phyloP scores from a whole-genome alignment of 2,329 filamentous ascomycete species.

The Dendryphion nanum region DNA sequence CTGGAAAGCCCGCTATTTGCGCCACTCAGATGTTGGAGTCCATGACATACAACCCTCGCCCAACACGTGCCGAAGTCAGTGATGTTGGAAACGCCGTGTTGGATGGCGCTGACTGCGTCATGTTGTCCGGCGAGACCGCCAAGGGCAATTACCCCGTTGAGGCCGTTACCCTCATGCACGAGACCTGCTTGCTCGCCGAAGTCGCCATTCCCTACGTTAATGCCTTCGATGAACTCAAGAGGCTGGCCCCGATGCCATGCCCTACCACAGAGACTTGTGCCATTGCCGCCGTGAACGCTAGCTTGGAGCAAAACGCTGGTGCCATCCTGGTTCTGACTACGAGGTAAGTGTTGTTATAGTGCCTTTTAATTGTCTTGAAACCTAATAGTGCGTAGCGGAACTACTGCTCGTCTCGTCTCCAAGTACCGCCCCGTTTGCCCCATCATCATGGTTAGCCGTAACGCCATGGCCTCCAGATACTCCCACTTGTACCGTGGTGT shows the following conservation, averaged over 20 bases:
- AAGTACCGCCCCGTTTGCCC: constrained; percentile 99
- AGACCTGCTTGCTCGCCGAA: constrained; percentile 94
- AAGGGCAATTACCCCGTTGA: constrained; percentile 94
- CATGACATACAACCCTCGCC: constrained; percentile 99
- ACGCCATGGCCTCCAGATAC: constrained; percentile 78
- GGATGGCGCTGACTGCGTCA: constrained; percentile 97
- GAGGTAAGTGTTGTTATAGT: constrained; percentile 51
- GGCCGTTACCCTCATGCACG: constrained; percentile 96
- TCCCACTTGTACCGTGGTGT: constrained; percentile 96
- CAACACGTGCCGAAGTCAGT: constrained; percentile 96
- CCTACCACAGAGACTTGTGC: constrained; percentile 89
- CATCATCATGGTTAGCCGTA: constrained; percentile 98
- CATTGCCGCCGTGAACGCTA: constrained; percentile 94
- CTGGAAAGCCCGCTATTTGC: constrained; percentile 97
- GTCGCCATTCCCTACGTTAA: constrained; percentile 96
- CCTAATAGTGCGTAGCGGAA: constrained; percentile 59
- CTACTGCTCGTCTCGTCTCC: constrained; percentile 90
- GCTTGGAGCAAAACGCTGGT: constrained; percentile 92
- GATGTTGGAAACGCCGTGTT: constrained; percentile 98
- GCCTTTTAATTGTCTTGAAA: constrained; percentile 1
- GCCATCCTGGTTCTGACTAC: constrained; percentile 96
- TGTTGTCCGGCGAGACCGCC: constrained; percentile 98
- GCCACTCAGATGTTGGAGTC: constrained; percentile 99
- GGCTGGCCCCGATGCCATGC: constrained; percentile 77
- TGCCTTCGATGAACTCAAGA: constrained; percentile 93